A percentile compares a stretch with the other conserved stretches of the same genome.
Evolutionary conservation across 192 early-diverging fungal species (phyloP).

Genomic region (Kickxella alabastrina): DNA sequence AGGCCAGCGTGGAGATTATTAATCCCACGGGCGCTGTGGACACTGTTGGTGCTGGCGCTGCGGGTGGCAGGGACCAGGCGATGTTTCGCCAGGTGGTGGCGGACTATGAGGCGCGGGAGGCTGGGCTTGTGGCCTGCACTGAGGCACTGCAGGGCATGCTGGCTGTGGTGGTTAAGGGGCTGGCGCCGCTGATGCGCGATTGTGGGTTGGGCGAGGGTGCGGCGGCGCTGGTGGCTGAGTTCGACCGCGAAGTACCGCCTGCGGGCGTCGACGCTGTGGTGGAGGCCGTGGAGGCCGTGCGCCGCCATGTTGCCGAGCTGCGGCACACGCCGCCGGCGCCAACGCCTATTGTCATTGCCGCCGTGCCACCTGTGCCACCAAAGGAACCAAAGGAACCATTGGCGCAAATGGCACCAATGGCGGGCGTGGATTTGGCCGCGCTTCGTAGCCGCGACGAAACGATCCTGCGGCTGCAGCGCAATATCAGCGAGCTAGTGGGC

Average conservation of each 20-base stretch:
- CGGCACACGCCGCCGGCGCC: too few relatives aligned
- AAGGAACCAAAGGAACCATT: too few relatives aligned
- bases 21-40: constrained; percentile 31
- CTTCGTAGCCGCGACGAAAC: constrained; percentile 50
- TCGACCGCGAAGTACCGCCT: too few relatives aligned
- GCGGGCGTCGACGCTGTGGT: constrained; percentile 5
- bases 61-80: background rate
- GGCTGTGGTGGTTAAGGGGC: constrained; percentile 7
- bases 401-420: background rate
- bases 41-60: too few relatives aligned
- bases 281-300: background rate
- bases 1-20: constrained; percentile 25
- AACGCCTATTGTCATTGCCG: too few relatives aligned
- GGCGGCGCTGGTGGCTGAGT: too few relatives aligned
- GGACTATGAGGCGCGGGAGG: constrained; percentile 36
- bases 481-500: constrained; percentile 14
- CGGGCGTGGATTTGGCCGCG: constrained; percentile 19
- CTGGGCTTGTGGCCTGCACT: constrained; percentile 5
- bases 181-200: constrained; percentile 13
- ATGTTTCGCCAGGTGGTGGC: constrained; percentile 19
- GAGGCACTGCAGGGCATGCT: constrained; percentile 26
- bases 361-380: too few relatives aligned
- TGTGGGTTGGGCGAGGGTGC: too few relatives aligned
- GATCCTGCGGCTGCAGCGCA: constrained; percentile 48
- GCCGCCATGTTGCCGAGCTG: too few relatives aligned